Conservation (phyloP, 306 rosid genomes). For the Arachis hypogaea region DNA sequence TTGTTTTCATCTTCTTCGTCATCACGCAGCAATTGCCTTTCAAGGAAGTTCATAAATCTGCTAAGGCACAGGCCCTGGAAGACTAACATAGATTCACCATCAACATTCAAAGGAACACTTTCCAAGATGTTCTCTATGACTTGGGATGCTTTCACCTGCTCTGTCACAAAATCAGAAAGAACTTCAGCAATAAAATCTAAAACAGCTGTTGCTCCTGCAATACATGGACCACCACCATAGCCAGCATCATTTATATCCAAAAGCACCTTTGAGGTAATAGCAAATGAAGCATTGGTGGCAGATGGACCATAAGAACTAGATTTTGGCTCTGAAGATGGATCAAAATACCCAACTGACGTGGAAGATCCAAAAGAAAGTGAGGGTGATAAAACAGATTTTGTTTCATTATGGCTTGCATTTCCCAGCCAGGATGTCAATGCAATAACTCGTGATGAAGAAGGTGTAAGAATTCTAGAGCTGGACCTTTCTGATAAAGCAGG, state of each 20-base stretch:
- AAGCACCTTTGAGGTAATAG: constrained; percentile 77
- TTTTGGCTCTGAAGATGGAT: constrained; percentile 69
- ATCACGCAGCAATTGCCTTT: constrained; percentile 92
- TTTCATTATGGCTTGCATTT: constrained; percentile 54
- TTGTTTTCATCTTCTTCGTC: constrained; percentile 95
- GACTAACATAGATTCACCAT: constrained; percentile 77
- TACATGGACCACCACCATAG: constrained; percentile 99
- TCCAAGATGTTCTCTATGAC: constrained; percentile 87
- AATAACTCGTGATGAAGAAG: constrained; percentile 64
- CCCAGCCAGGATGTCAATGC: constrained; percentile 93
- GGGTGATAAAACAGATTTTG: constrained; percentile 59
- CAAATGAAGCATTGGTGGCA: constrained; percentile 59
- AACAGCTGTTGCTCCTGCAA: constrained; percentile 94
- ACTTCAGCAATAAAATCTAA: constrained; percentile 97
- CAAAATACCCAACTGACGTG: constrained; percentile 57
- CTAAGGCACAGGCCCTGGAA: constrained; percentile 97
- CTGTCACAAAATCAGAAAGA: constrained; percentile 90
- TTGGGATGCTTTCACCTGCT: constrained; percentile 81
- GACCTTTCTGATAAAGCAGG: constrained; percentile 88
- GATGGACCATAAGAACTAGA: constrained; percentile 67
- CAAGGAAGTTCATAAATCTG: constrained; percentile 94
- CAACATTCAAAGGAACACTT: constrained; percentile 80
- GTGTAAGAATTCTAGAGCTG: constrained; percentile 56
- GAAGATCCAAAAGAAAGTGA: constrained; percentile 74
- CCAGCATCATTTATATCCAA: constrained; percentile 91